Percentiles rank a stretch among this genome's conserved stretches.
Evolutionary conservation across 2,329 filamentous ascomycete species (phyloP).

Genomic region (Gnomoniopsis sp.): DNA sequence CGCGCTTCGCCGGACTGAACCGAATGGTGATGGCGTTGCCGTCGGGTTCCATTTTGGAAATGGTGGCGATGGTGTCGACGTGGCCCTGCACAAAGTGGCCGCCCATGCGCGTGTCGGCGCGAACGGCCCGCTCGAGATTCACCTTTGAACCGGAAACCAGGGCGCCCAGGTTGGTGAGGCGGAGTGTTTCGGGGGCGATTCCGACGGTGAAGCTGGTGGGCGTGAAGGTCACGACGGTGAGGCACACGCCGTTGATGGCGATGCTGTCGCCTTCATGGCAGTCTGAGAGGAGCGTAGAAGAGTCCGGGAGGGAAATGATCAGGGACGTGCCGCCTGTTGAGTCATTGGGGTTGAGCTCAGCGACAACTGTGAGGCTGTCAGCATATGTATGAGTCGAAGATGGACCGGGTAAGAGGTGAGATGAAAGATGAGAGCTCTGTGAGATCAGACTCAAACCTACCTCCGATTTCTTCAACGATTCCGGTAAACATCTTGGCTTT

Average conservation of each 20-base stretch:
- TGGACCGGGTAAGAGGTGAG: slow-evolving; percentile 20
- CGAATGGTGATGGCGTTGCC: slow-evolving; percentile 89
- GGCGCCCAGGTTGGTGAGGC: slow-evolving; percentile 87
- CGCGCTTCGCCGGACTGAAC: slow-evolving; percentile 66
- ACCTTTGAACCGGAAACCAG: slow-evolving; percentile 65
- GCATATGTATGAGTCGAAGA: slow-evolving; percentile 20
- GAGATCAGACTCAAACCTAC: slow-evolving; percentile 48
- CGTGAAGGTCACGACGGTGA: slow-evolving; percentile 71
- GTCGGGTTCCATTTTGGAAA: slow-evolving; percentile 71
- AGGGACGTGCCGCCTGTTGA: slow-evolving; percentile 84
- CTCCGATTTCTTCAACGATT: slow-evolving; percentile 88
- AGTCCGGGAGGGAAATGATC: slow-evolving; percentile 69
- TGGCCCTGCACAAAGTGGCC: slow-evolving; percentile 98
- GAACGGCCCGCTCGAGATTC: slow-evolving; percentile 92
- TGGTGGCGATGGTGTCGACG: slow-evolving; percentile 82
- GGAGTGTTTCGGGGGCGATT: slow-evolving; percentile 91
- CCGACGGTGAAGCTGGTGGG: slow-evolving; percentile 76
- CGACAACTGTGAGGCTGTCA: slow-evolving; percentile 61
- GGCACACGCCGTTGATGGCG: slow-evolving; percentile 89
- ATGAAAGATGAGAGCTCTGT: slow-evolving; percentile 10
- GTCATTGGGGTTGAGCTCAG: slow-evolving; percentile 76
- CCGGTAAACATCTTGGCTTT: slow-evolving; percentile 80
- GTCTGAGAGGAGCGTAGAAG: slow-evolving; percentile 74
- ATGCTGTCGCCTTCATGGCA: slow-evolving; percentile 90
- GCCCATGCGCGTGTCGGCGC: slow-evolving; percentile 90